Evolutionary conservation across 2,329 filamentous ascomycete genomes (phyloP).

Genomic region (Graphilbum fragrans): DNA sequence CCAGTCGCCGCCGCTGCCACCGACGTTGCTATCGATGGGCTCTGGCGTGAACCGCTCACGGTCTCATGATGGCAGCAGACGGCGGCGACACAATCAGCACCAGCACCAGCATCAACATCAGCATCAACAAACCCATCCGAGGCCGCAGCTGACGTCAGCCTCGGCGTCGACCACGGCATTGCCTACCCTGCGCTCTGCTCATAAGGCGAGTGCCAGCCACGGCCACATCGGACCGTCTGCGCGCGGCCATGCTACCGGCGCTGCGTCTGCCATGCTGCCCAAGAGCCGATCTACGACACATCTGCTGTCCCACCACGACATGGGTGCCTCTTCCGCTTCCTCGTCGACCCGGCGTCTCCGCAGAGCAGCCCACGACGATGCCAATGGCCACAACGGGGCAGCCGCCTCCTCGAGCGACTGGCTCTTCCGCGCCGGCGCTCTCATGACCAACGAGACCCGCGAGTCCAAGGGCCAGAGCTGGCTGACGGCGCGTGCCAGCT

Average conservation of each 20-base stretch:
- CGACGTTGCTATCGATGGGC: constrained; percentile 10
- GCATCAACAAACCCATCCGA: too few relatives aligned
- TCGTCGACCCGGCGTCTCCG: constrained; percentile 9
- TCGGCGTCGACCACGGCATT: not conserved
- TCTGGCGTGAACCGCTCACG: constrained; percentile 32
- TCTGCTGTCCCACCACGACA: constrained; percentile 20
- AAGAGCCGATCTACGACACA: constrained; percentile 56
- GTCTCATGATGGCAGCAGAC: constrained; percentile 22
- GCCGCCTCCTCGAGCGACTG: constrained; percentile 45
- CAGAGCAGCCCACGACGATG: constrained; percentile 16
- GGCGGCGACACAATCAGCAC: too few relatives aligned
- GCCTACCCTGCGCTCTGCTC: not conserved
- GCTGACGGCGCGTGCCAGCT: constrained; percentile 53
- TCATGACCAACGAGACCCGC: constrained; percentile 48
- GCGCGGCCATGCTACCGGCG: constrained; percentile 2
- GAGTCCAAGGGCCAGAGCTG: constrained; percentile 59
- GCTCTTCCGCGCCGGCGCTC: constrained; percentile 50
- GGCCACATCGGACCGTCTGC: not conserved
- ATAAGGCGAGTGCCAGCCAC: not conserved
- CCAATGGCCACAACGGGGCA: constrained; percentile 15
- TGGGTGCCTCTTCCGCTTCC: constrained; percentile 3
- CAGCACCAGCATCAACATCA: too few relatives aligned
- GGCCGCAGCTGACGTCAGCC: not conserved
- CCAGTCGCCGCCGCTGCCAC: constrained; percentile 32
- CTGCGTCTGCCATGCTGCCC: constrained; percentile 18